Base-by-base conservation (phyloP, 192 early-diverging fungal species). In the Gigaspora rosea region DNA sequence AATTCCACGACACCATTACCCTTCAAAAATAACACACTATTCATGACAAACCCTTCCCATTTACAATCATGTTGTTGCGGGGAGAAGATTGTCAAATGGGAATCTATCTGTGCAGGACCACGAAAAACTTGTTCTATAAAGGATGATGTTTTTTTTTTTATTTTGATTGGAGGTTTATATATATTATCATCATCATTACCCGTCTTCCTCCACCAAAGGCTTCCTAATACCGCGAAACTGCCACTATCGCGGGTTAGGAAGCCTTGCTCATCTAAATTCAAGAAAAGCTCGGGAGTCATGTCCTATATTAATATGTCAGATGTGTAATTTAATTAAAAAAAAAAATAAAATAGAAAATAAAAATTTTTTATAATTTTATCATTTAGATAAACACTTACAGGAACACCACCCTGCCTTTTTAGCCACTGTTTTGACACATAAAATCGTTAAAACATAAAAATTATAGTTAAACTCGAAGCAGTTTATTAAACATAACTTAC, bases 401-500 rank as follows among this genome's bases (percentile, higher is more conserved):
- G 48, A 69, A 69, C 67, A 20, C 67, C 67, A 69, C 67, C 67
- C 67, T 2, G 67, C 13, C 48, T 69, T 69, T 18, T 50, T 69
- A 48, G 48, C 67, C 67, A 69, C 67, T 69, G 1, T 48, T 49
- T 48, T 27, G n/a, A 13, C 15, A 68, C 0, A 18, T 41, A 49
- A 49, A 69, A 13, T 8, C 20, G 16, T 50, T 22, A 49, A 2
- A 22, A 68, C 35, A 18, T 48, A 27, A 4, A 27, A 46, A 5
- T 27, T 49, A 49, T 49, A 49, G 35, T 16, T 22, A 0, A 50
- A 49, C 16, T 49, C 10, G 4, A 50, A 8, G 15, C 16, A 67
- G 48, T 12, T 22, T 6, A 5, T 27, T 12, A 50, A 49, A 49
- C 22, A 22, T 8, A 66, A 69, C 67, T 69, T 69, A 69, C 67